Evolutionary conservation across 2,329 filamentous ascomycete species (phyloP).

Genomic region (Aureobasidium sp.): DNA sequence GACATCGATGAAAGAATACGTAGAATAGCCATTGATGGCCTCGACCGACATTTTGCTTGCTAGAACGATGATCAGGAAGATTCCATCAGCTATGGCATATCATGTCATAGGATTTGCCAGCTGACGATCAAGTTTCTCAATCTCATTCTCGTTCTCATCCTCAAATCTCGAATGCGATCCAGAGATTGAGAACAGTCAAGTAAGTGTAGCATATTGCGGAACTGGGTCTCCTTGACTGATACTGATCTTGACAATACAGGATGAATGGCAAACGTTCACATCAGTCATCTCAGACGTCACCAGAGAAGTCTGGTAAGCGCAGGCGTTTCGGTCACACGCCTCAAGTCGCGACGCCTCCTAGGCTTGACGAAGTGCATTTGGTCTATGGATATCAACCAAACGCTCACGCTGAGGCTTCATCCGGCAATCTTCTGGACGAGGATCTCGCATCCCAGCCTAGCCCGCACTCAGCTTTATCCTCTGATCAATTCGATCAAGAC

Average conservation of each 20-base stretch:
- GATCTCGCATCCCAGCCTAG: neutral
- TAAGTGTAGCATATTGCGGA: too few relatives aligned
- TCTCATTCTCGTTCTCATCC: too few relatives aligned
- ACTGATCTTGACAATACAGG: neutral
- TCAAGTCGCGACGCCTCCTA: too few relatives aligned
- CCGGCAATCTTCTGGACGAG: neutral
- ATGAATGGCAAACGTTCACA: neutral
- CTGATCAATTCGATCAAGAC: neutral
- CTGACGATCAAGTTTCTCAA: too few relatives aligned
- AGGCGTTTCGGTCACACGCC: neutral
- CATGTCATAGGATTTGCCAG: neutral
- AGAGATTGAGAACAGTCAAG: neutral
- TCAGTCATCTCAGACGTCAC: neutral
- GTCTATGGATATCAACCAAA: neutral
- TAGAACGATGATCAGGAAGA: neutral
- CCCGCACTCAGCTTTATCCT: neutral
- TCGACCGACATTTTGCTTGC: too few relatives aligned
- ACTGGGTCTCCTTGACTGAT: neutral
- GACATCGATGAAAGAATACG: too few relatives aligned
- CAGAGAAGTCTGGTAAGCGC: neutral
- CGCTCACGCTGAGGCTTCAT: neutral
- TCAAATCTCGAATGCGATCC: neutral
- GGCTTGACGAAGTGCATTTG: too few relatives aligned
- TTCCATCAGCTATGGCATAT: neutral
- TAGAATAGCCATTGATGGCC: too few relatives aligned